Evolutionary conservation across 805 yeast genomes (phyloP), one percentile per base, ranked within the genome.

Genomic region (Candida boidinii): DNA sequence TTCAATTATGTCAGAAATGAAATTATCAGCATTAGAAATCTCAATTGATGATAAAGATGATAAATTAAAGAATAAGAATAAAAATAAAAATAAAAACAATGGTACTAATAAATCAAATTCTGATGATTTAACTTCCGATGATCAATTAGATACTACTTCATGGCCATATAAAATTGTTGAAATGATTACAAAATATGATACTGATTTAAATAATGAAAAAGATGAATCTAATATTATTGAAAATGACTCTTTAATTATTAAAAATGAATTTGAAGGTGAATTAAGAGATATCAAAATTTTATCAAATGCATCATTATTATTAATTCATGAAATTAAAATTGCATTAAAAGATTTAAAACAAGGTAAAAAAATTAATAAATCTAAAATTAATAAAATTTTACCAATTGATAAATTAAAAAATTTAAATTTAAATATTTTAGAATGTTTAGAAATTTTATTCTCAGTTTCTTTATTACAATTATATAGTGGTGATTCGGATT

Each of bases 401-500:
- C n/a, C 33, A 7, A 20, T 7, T 8, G 23, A 7, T 20, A 20
- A 7, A 8, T 20, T 7, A 11, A 17, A 50, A 46, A 4, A 30
- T 39, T 7, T 53, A 48, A 30, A 25, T 26, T 17, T 29, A 58
- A 40, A 38, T 28, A 51, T 23, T 55, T 65, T 37, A 70, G 73
- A 43, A 51, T 78, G 39, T 27, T 79, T 90, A 48, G 94, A 86
- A 53, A 59, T 84, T 23, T 60, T 90, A 28, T 72, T 83, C 36
- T 79, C 95, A 0, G 73, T 83, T 70, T 79, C 79, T 4, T 55
- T 87, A 16, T 50, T 90, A 11, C 95, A 86, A 52, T 64, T 88
- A 22, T 87, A 78, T 49, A 62, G 76, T 34, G 94, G 88, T 17
- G 86, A 73, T 42, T 63, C 76, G 5, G 96, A 90, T 39, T 79